Percentiles rank a stretch among this genome's conserved stretches.
Conservation (phyloP, 1,284 basidiomycete species). For the Agaricales sp. region DNA sequence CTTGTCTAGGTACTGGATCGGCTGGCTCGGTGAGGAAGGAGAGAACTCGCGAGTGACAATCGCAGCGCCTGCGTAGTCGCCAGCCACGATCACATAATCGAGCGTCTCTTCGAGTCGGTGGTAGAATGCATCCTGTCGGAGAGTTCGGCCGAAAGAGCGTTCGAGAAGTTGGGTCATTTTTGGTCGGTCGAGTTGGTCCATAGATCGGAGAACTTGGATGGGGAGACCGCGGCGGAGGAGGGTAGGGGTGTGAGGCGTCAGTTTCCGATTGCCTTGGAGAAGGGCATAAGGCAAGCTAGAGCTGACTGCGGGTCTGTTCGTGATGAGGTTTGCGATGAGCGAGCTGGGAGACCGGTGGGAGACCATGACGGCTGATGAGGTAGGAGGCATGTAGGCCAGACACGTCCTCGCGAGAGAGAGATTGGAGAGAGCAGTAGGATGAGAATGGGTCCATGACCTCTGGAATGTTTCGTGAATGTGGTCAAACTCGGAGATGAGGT, state of each 20-base stretch:
- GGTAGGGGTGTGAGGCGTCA: conserved; percentile 89
- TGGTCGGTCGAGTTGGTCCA: conserved; percentile 56
- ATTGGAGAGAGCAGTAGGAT: conserved; percentile 85
- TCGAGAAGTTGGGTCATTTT: conserved; percentile 83
- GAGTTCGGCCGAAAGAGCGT: conserved; percentile 70
- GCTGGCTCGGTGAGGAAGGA: conserved; percentile 21
- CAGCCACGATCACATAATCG: conserved; percentile 92
- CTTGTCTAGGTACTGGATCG: conserved; percentile 95
- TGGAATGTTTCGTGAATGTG: conserved; percentile 87
- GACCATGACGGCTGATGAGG: conserved; percentile 92
- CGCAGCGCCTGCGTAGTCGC: conserved; percentile 93
- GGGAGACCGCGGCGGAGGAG: conserved; percentile 84
- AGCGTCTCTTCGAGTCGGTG: conserved; percentile 64
- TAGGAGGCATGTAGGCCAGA: conserved; percentile 86
- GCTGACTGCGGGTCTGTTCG: conserved; percentile 95
- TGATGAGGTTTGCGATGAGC: conserved; percentile 95
- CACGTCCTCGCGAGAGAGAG: conserved; percentile 84
- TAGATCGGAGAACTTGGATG: conserved; percentile 70
- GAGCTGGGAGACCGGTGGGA: conserved; percentile 94
- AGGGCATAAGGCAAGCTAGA: conserved; percentile 92
- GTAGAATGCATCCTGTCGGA: conserved; percentile 76
- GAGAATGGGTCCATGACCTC: conserved; percentile 63
- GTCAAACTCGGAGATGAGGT: conserved; percentile 80
- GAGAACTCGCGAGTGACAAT: conserved; percentile 79
- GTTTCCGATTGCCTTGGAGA: conserved; percentile 73